Evolutionary conservation across 805 yeast genomes (phyloP).

Genomic region (Myxozyma melibiosi): DNA sequence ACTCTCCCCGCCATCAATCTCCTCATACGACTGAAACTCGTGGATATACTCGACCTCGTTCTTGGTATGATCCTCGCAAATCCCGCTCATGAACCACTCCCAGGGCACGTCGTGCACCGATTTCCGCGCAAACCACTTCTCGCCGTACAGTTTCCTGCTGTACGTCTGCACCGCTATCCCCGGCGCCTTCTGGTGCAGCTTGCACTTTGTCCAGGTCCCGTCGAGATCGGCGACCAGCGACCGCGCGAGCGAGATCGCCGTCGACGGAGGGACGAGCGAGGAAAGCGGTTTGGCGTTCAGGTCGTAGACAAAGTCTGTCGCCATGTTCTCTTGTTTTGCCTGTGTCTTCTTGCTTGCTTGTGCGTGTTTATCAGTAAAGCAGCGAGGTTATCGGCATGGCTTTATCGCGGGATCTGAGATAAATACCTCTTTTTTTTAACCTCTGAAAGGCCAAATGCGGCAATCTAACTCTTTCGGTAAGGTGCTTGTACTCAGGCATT

Average conservation of each 20-base stretch:
- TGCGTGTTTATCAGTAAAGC: too few relatives aligned
- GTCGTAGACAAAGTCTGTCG: conserved; percentile 21
- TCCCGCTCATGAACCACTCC: conserved; percentile 37
- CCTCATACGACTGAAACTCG: conserved; percentile 37
- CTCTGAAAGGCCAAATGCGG: too few relatives aligned
- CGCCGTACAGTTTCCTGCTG: conserved; percentile 24
- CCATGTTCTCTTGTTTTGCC: neutral
- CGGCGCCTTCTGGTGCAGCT: neutral
- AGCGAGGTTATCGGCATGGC: too few relatives aligned
- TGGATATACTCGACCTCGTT: conserved; percentile 46
- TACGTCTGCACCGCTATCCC: conserved; percentile 19
- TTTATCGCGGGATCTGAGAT: too few relatives aligned
- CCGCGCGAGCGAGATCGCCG: conserved; percentile 27
- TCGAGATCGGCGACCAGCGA: conserved; percentile 24
- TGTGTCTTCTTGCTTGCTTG: neutral
- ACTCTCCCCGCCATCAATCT: conserved; percentile 30
- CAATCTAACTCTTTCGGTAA: too few relatives aligned
- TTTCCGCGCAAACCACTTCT: conserved; percentile 46
- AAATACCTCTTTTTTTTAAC: too few relatives aligned
- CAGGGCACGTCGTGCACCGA: conserved; percentile 41
- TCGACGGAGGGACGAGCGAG: conserved; percentile 15
- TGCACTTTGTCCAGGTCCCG: conserved; percentile 12
- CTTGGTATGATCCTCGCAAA: conserved; percentile 44
- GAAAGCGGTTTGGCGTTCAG: conserved; percentile 10
- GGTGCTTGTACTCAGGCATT: too few relatives aligned